Evolutionary conservation across 129 eudicot genomes (phyloP), one percentile per base, ranked within the genome.

Genomic region (Heracleum sosnowskyi): DNA sequence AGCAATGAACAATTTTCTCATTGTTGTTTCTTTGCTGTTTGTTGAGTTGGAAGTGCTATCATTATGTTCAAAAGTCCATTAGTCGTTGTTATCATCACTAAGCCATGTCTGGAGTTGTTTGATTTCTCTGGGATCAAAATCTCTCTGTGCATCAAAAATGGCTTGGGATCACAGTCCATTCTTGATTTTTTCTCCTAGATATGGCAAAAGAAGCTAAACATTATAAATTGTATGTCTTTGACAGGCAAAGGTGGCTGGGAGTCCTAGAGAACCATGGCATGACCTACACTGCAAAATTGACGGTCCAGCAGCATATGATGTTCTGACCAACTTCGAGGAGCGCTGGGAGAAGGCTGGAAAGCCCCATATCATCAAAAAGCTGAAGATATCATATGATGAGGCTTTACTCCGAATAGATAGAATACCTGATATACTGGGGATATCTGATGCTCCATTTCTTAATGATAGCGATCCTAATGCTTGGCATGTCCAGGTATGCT

Each of bases 271-370:
- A 84, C 98, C 98, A 79, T 95, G 98, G 98, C 98, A 95, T 87
- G 98, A 95, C 69, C 85, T 91, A 71, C 98, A 95, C 86, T 83
- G 96, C 87, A 85, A 80, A 83, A 88, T 95, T 79, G 98, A 95
- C n/a, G 98, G 98, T 36, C 98, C 96, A 78, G 98, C 98, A 81
- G 98, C 98, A 45, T 95, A 95, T 87, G 98, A 95, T 84, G 92
- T 91, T 41, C 97, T 95, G 60, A 60, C 87, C 82, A 95, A 95
- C 85, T 95, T 95, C 78, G 98, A 93, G 79, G 97, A 95, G 63
- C 88, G 98, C 22, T 95, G 98, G 98, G 84, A 47, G 47, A 91
- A 82, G 84, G 88, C 98, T 83, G 82, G 90, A 40, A 6, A 89
- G 40, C 80, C 72, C 24, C 72, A 66, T 66, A 33, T 88, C 33